phyloP scores from a whole-genome alignment of 2,329 filamentous ascomycete species.

The Lasiodiplodia sp. region DNA sequence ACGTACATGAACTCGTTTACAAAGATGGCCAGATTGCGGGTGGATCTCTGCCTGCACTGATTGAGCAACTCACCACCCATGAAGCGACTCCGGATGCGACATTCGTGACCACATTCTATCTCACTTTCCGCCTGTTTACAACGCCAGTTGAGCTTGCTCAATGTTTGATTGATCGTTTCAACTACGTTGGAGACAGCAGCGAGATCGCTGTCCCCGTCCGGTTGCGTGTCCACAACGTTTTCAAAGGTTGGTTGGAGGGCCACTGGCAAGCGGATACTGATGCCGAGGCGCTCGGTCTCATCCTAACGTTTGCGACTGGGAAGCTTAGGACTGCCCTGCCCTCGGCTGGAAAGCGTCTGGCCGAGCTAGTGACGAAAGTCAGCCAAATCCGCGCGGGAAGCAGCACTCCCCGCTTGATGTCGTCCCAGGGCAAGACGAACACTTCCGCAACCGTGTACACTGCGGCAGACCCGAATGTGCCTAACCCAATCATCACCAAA shows the following conservation, averaged over 20 bases:
- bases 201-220: constrained; percentile 81
- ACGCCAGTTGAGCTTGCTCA: constrained; percentile 80
- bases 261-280: constrained; percentile 91
- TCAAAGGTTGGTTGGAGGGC: constrained; percentile 97
- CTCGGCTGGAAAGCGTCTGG: constrained; percentile 78
- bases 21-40: constrained; percentile 95
- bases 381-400: constrained; percentile 71
- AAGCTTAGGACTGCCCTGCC: constrained; percentile 74
- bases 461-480: constrained; percentile 74
- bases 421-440: constrained; percentile 87
- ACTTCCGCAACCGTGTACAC: constrained; percentile 76
- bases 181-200: constrained; percentile 83
- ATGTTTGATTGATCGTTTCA: constrained; percentile 87
- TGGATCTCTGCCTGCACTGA: constrained; percentile 84
- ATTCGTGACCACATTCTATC: constrained; percentile 93
- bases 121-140: constrained; percentile 94
- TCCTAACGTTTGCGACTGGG: constrained; percentile 79
- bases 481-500: constrained; percentile 74
- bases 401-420: constrained; percentile 81
- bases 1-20: constrained; percentile 86
- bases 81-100: constrained; percentile 90
- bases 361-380: constrained; percentile 82
- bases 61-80: constrained; percentile 93
- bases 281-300: constrained; percentile 74
- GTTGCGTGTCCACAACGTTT: constrained; percentile 90